Conservation (phyloP, 371 early-diverging fungal species). For the Smittium mucronatum region DNA sequence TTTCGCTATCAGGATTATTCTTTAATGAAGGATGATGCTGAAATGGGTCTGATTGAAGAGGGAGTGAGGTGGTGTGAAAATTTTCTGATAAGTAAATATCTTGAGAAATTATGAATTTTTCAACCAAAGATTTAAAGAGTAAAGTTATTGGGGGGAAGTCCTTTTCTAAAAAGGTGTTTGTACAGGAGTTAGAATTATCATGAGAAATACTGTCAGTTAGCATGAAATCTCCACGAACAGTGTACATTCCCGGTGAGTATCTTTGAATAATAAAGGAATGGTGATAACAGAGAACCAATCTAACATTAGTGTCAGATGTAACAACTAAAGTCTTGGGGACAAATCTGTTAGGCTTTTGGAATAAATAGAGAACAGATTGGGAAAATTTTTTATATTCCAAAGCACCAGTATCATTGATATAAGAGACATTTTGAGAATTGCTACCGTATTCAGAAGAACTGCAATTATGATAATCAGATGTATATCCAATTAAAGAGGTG, state of each 20-base stretch:
- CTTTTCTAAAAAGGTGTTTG: not conserved
- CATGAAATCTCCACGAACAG: not conserved
- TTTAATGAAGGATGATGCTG: too few relatives aligned
- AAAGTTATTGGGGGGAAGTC: not conserved
- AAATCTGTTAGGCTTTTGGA: not conserved
- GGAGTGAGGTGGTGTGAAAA: too few relatives aligned
- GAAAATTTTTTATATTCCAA: not conserved
- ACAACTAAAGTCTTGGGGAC: not conserved
- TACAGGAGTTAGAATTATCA: not conserved
- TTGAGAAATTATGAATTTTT: not conserved
- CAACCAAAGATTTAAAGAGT: not conserved
- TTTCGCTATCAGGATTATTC: too few relatives aligned
- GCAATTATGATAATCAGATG: not conserved
- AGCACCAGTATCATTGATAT: not conserved
- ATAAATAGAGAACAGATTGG: not conserved
- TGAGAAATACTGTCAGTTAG: not conserved
- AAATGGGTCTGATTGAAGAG: too few relatives aligned
- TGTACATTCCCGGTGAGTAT: not conserved
- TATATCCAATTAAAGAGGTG: too few relatives aligned
- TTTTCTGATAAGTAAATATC: not conserved
- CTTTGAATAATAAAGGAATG: not conserved
- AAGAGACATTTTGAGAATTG: not conserved
- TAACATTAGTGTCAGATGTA: not conserved
- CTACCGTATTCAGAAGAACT: not conserved
- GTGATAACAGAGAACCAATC: not conserved